Base-by-base conservation (phyloP, 1,139 yeast genomes). In the Yamadazyma buinensis region DNA sequence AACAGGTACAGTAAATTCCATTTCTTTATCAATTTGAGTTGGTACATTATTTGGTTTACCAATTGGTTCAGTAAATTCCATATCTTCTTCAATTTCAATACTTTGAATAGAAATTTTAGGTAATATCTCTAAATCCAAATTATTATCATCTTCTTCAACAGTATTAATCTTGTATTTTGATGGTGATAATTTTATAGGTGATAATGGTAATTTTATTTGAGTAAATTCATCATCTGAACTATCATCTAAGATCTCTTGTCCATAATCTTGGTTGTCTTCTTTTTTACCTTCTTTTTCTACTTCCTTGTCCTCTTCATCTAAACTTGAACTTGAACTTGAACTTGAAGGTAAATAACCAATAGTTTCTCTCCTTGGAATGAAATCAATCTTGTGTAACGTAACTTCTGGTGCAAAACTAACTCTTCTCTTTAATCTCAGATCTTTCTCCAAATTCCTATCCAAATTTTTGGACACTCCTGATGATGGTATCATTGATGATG, bases 371-470 rank as follows among this genome's bases (percentile, higher is more conserved):
- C 48, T 23, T 4, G 76, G 72, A 5, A 73, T 61, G 38, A 72
- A 57, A 41, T 75, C 79, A 36, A 81, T 75, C 46, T 79, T 80
- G 53, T 81, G 87, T 24, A 82, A 58, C 0, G 87, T 81, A 0
- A 81, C 88, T 47, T 81, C 88, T 1, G 86, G 86, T 2, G 87
- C 86, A 61, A 82, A 82, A 1, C 86, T 80, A 0, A 82, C 88
- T 24, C 88, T 56, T 44, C 88, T 33, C 23, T 31, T 37, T 18
- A 33, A 29, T 32, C n/a, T 33, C 15, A 30, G 14, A 26, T 12
- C 21, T 22, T 32, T 27, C 22, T 27, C 28, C 4, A 20, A 19
- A 7, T 10, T 26, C 14, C 30, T 29, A 15, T 17, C 25, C 22
- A 30, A 14, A n/a, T n/a, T n/a, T n/a, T n/a, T n/a, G n/a, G n/a